Evolutionary conservation across 2,329 filamentous ascomycete species (phyloP).

Genomic region (Ilyonectria mors-panacis): DNA sequence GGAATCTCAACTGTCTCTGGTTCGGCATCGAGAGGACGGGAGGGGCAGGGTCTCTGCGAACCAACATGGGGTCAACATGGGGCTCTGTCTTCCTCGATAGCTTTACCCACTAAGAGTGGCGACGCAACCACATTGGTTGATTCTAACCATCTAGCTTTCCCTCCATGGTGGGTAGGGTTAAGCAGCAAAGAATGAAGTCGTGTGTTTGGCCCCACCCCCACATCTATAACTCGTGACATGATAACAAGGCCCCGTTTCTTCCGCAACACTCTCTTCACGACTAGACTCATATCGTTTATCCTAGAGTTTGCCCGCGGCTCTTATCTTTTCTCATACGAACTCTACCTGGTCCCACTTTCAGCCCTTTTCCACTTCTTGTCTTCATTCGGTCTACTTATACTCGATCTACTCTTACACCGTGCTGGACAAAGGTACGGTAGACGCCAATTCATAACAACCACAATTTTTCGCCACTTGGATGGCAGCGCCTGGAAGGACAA

Average conservation of each 20-base stretch:
- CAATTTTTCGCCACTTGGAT: neutral
- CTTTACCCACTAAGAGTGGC: no score
- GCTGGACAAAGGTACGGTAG: neutral
- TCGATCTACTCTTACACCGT: neutral
- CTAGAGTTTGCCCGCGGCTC: neutral
- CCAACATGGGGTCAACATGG: no score
- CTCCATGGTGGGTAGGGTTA: no score
- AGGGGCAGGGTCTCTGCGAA: no score
- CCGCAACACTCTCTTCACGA: neutral
- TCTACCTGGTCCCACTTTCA: neutral
- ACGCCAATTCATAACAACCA: neutral
- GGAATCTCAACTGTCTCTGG: no score
- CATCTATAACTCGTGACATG: neutral
- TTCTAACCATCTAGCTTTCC: no score
- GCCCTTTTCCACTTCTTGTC: neutral
- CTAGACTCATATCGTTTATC: neutral
- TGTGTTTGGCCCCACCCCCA: no score
- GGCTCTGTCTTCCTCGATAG: no score
- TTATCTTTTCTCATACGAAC: neutral
- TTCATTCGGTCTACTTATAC: neutral
- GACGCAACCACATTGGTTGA: no score
- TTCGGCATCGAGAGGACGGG: no score
- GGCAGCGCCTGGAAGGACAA: neutral
- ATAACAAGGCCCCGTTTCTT: neutral
- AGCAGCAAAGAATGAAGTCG: no score